Base-by-base conservation (phyloP, 2,329 filamentous ascomycete genomes). In the Aureobasidium sp. region DNA sequence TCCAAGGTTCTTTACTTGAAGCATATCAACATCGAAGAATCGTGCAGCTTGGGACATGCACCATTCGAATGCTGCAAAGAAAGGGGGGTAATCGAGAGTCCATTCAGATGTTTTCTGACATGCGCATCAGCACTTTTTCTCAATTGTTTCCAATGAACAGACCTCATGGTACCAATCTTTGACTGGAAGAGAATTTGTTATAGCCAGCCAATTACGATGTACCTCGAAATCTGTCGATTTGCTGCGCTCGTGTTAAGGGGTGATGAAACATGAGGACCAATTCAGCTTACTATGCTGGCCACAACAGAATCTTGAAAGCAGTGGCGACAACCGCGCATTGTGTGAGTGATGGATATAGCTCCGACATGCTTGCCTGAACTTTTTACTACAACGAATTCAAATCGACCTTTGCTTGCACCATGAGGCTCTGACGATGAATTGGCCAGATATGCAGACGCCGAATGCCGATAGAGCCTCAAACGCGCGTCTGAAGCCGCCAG, bases 201-300 rank as follows among this genome's bases (percentile, higher is more conserved):
- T 91, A 66, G 94, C 94, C 44, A 99, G 86, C 94, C 94, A 99
- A 79, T 99, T 99, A 67, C 94, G 87, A 77, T 99, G 94, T 61
- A 99, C 94, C 76, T 99, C 94, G 71, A 99, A 99, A 75, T 99
- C 94, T 69, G 94, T 99, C 6, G 94, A 99, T 81, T 96, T 97
- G 81, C 92, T 97, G 75, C 63, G 14, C 61, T 34, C 65, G 51
- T 42, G 63, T 60, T 41, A 63, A 53, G n/a, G 58, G 49, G 42
- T 61, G 62, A n/a, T 56, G 63, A 34, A 62, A 65, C 63, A 62
- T 44, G 51, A 36, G 25, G 25, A 15, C 25, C 37, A 41, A 34
- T 31, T 29, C 64, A 45, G 84, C 89, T 73, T 82, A 96, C 92
- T 97, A 97, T 68, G 93, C 89, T 34, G 93, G 93, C 76, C 96